Base-by-base conservation (phyloP, 192 early-diverging fungal species). In the Gigaspora rosea region DNA sequence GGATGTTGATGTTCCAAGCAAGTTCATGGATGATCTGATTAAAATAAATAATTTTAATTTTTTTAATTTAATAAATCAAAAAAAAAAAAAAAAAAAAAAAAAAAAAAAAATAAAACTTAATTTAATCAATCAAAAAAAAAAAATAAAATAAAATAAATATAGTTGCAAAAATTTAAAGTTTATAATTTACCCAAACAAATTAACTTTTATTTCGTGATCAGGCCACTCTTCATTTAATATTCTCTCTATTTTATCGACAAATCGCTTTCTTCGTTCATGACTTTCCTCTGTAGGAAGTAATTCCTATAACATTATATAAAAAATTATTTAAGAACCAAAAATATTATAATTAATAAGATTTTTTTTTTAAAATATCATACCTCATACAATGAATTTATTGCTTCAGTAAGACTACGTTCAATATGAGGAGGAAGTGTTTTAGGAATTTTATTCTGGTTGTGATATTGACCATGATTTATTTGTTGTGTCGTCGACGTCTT, bases 211-310 rank as follows among this genome's bases (percentile, higher is more conserved):
- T 48, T 92, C 86, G 69, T 86, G 85, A 65, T 85, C 89, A 8
- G 95, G 96, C 88, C 92, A 98, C 86, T 97, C 95, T 8, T 56
- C 69, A 32, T 90, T 85, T 78, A 98, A 76, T 12, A 98, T 90
- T 6, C 80, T 76, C 35, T 96, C 90, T 71, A 98, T 89, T 81
- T 97, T 97, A 13, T 86, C 81, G 32, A 95, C 88, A 81, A 96
- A 91, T 52, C 84, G 68, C 27, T 82, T 83, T 69, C 94, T 86
- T 41, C 86, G 78, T 54, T 90, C 83, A 63, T 91, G 15, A n/a
- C 72, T 74, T 32, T 56, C 27, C 7, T 54, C 8, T 51, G 67
- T 22, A 49, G 67, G 67, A 32, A 62, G 32, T 41, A 66, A 56
- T 5, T 13, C 12, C 52, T 20, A 66, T 0, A 66, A 27, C 1